Percentiles rank a stretch among this genome's conserved stretches.
These are phyloP conservation scores for Lactarius tabidus DNA, from an alignment of 768 basidiomycete species.

Conservation along the genomic window DNA sequence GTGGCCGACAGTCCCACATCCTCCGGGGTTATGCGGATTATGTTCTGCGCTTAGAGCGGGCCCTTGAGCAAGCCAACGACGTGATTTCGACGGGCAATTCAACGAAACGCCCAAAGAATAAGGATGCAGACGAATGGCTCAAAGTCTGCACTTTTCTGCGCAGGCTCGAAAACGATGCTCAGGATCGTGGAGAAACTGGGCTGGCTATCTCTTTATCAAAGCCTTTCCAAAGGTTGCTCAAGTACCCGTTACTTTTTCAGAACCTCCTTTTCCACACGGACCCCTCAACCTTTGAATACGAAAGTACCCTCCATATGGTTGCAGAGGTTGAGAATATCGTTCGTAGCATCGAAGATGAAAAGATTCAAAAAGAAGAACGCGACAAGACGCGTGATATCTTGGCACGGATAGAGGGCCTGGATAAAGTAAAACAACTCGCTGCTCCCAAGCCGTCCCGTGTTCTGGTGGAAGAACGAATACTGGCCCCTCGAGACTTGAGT, in stretches of 20 bases:
- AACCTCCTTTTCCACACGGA: conserved; percentile 96
- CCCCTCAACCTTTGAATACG: conserved; percentile 95
- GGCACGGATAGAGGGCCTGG: conserved; percentile 93
- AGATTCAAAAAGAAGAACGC: conserved; percentile 93
- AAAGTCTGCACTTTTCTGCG: conserved; percentile 71
- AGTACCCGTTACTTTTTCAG: conserved; percentile 97
- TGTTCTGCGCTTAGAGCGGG: conserved; percentile 89
- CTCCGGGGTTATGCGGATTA: conserved; percentile 92
- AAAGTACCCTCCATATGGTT: conserved; percentile 93
- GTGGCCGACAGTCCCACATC: conserved; percentile 71
- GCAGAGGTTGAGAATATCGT: conserved; percentile 97
- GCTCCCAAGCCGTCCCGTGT: conserved; percentile 86
- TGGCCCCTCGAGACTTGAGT: conserved; percentile 35
- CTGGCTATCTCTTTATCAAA: conserved; percentile 94
- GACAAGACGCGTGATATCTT: conserved; percentile 94
- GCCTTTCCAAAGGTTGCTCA: conserved; percentile 93
- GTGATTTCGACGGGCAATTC: conserved; percentile 58
- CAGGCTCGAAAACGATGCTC: conserved; percentile 73
- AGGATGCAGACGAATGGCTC: conserved; percentile 73
- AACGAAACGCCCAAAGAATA: conserved; percentile 76
- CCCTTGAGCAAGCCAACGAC: conserved; percentile 82
- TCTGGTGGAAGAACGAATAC: conserved; percentile 75
- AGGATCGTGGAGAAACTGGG: conserved; percentile 88
- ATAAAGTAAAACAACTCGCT: conserved; percentile 89
- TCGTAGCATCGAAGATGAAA: conserved; percentile 96